phyloP scores from a whole-genome alignment of 2,329 filamentous ascomycete genomes.

The Penicillium hesseltinei region DNA sequence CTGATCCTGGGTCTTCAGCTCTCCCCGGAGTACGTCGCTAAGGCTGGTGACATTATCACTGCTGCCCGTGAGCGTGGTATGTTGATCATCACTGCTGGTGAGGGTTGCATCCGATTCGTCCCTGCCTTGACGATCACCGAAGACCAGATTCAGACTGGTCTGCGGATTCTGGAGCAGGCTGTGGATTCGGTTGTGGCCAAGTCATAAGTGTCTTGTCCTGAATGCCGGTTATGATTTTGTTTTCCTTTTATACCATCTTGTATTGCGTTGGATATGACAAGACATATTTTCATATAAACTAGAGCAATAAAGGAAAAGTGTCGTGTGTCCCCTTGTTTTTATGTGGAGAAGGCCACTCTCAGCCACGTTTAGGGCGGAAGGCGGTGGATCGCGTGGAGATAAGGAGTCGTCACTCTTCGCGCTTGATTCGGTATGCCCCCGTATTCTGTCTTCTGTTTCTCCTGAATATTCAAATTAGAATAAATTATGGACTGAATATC shows the following conservation, averaged over 20 bases:
- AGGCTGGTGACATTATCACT: constrained; percentile 63
- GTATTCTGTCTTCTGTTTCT: background rate
- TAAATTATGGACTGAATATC: background rate
- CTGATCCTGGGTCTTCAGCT: constrained; percentile 86
- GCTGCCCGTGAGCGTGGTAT: constrained; percentile 85
- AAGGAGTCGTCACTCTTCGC: constrained; percentile 11
- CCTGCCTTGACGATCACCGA: constrained; percentile 79
- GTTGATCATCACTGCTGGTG: constrained; percentile 87
- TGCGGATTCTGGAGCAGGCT: constrained; percentile 71
- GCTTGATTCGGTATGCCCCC: background rate
- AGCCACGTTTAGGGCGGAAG: constrained; percentile 1
- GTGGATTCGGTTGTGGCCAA: constrained; percentile 56
- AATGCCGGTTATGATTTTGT: constrained; percentile 18
- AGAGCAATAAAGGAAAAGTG: constrained; percentile 12
- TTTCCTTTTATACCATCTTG: constrained; percentile 21
- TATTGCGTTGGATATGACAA: constrained; percentile 9
- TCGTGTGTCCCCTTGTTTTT: background rate
- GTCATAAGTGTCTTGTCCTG: constrained; percentile 19
- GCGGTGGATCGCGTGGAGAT: constrained; percentile 7
- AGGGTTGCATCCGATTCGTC: constrained; percentile 88
- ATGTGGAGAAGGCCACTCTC: background rate
- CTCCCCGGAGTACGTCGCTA: constrained; percentile 60
- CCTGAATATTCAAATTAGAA: background rate
- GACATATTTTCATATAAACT: constrained; percentile 7
- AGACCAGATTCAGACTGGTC: constrained; percentile 73